A percentile compares a stretch with the other conserved stretches of the same genome.
Evolutionary conservation across 2,329 filamentous ascomycete species (phyloP).

Genomic region (Pseudofabraea citricarpa): DNA sequence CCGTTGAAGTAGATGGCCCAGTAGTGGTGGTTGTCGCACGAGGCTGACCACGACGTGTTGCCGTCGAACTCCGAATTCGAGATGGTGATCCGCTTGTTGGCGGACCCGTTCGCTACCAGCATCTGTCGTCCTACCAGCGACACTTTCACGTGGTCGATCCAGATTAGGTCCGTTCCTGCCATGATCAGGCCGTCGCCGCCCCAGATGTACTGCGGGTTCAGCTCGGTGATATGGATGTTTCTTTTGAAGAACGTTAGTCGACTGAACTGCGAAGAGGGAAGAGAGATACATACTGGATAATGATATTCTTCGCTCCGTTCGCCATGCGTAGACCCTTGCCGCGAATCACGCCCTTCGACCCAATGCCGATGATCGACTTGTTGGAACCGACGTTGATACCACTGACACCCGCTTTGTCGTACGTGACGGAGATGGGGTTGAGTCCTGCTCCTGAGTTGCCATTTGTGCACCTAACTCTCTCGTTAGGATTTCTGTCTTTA

Average conservation of each 20-base stretch:
- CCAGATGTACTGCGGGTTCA: conserved; percentile 31
- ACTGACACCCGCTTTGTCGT: not conserved
- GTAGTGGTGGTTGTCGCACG: conserved; percentile 55
- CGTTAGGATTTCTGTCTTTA: too few species aligned
- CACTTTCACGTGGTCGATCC: conserved; percentile 36
- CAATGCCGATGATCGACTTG: not conserved
- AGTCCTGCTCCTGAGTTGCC: too few species aligned
- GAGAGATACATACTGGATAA: conserved; percentile 42
- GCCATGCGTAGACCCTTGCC: not conserved
- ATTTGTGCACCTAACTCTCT: too few species aligned
- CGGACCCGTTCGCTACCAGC: conserved; percentile 50
- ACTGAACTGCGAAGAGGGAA: conserved; percentile 55
- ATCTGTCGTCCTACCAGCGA: conserved; percentile 56
- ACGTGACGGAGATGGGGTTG: too few species aligned
- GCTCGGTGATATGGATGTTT: conserved; percentile 18
- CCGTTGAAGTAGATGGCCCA: conserved; percentile 55
- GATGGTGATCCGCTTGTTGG: conserved; percentile 52
- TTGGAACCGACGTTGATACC: not conserved
- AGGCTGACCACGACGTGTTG: conserved; percentile 46
- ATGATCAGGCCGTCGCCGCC: conserved; percentile 29
- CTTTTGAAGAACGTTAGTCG: too few species aligned
- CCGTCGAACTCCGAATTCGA: conserved; percentile 58
- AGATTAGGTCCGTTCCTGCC: conserved; percentile 25
- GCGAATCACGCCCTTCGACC: not conserved
- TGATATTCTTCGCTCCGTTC: conserved; percentile 14